phyloP scores from a whole-genome alignment of 371 early-diverging fungal species.

The Mucor circinelloides region DNA sequence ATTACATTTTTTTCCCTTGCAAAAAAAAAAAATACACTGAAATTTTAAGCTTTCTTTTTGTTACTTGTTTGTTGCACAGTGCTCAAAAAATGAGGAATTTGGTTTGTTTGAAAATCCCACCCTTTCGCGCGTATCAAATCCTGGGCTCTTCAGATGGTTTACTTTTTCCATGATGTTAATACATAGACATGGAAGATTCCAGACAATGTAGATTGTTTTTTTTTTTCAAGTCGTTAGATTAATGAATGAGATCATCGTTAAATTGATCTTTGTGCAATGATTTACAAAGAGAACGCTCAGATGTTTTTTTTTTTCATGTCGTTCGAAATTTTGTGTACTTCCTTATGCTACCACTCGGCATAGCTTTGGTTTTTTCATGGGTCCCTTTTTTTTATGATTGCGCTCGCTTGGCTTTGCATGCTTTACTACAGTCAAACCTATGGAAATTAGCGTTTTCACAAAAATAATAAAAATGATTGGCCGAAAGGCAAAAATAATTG shows the following conservation, averaged over 20 bases:
- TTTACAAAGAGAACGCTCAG: background rate
- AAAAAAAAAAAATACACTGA: background rate
- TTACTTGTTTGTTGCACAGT: background rate
- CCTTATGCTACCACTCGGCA: background rate
- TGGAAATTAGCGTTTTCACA: slow-evolving; percentile 15
- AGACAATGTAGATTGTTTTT: background rate
- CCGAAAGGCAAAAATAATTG: slow-evolving; percentile 4
- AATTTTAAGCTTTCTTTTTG: background rate
- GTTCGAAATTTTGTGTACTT: background rate
- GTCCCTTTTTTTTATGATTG: background rate
- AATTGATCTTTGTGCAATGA: background rate
- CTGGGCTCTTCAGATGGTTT: background rate
- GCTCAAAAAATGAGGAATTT: background rate
- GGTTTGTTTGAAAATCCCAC: slow-evolving; percentile 3
- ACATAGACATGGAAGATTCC: background rate
- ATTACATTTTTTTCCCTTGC: background rate
- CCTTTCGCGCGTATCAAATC: background rate
- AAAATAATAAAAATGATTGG: slow-evolving; percentile 1
- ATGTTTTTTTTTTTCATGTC: background rate
- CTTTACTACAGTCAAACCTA: slow-evolving; percentile 6
- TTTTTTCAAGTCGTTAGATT: background rate
- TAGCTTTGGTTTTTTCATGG: background rate
- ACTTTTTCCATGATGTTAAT: background rate
- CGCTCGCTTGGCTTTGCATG: background rate
- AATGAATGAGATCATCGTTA: background rate